Conservation (phyloP, 2,329 filamentous ascomycete genomes). For the Alternaria tenuissima region DNA sequence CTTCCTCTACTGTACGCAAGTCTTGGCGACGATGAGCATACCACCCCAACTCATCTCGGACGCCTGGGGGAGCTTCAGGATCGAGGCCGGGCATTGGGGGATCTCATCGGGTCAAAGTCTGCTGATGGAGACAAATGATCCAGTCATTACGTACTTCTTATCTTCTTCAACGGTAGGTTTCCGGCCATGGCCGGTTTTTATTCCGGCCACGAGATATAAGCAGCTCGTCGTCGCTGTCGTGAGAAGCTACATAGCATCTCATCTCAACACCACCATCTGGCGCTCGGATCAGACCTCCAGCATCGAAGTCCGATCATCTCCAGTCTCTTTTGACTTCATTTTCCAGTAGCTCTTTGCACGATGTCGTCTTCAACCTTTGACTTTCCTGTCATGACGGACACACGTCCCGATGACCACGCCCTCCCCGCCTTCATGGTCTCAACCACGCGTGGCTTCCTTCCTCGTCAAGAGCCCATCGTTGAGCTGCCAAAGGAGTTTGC, state of each 20-base stretch:
- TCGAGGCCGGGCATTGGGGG: constrained; percentile 15
- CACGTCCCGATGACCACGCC: constrained; percentile 67
- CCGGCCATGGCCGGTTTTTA: constrained; percentile 36
- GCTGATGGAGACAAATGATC: constrained; percentile 32
- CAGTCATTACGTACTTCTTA: constrained; percentile 50
- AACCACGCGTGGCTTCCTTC: constrained; percentile 76
- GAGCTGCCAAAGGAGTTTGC: constrained; percentile 77
- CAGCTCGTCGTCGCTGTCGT: constrained; percentile 26
- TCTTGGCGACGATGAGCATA: constrained; percentile 28
- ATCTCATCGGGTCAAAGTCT: constrained; percentile 20
- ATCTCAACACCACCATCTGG: constrained; percentile 13
- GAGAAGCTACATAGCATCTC: constrained; percentile 7
- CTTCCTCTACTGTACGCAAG: constrained; percentile 5
- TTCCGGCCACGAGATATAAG: constrained; percentile 51
- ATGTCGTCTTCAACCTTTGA: constrained; percentile 44
- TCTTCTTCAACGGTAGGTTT: constrained; percentile 41
- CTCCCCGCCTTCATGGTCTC: constrained; percentile 82
- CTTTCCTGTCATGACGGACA: constrained; percentile 71
- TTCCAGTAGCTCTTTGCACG: constrained; percentile 48
- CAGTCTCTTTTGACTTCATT: constrained; percentile 3
- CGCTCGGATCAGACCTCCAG: constrained; percentile 4
- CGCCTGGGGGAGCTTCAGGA: constrained; percentile 1
- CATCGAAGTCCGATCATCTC: background rate
- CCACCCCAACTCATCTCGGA: constrained; percentile 2
- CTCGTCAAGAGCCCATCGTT: constrained; percentile 60